These are phyloP conservation scores for Polyporus arcularius DNA, from an alignment of 768 basidiomycete species.

Conservation along the genomic window DNA sequence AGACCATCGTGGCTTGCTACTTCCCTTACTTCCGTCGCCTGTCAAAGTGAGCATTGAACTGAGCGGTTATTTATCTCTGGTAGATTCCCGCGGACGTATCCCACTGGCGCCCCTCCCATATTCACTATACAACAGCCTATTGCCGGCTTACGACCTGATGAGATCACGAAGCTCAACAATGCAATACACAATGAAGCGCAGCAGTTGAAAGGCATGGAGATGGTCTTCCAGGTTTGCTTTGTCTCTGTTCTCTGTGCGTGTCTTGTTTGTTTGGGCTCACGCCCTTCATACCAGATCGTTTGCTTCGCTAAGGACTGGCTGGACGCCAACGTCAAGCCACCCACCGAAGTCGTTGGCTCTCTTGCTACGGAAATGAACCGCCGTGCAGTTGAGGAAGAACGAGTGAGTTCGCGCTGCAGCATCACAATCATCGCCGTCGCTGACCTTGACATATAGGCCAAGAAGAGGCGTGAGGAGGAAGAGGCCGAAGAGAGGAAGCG, in stretches of 20 bases:
- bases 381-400: constrained; percentile 70
- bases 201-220: constrained; percentile 65
- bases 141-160: constrained; percentile 56
- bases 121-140: constrained; percentile 70
- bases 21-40: neutral
- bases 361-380: constrained; percentile 78
- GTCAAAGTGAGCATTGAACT: neutral
- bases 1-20: neutral
- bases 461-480: constrained; percentile 55
- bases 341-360: constrained; percentile 63
- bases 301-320: constrained; percentile 76
- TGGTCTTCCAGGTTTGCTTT: constrained; percentile 70
- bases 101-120: constrained; percentile 64
- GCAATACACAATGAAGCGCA: constrained; percentile 68
- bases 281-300: constrained; percentile 49
- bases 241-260: neutral
- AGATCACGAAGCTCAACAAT: constrained; percentile 57
- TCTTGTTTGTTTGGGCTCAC: no score
- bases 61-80: neutral
- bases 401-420: constrained; percentile 39
- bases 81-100: constrained; percentile 84
- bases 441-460: constrained; percentile 38
- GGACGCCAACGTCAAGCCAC: constrained; percentile 52
- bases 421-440: no score
- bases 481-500: constrained; percentile 54